Conservation (phyloP, 1,284 basidiomycete genomes). For the Microstroma glucosiphilum region DNA sequence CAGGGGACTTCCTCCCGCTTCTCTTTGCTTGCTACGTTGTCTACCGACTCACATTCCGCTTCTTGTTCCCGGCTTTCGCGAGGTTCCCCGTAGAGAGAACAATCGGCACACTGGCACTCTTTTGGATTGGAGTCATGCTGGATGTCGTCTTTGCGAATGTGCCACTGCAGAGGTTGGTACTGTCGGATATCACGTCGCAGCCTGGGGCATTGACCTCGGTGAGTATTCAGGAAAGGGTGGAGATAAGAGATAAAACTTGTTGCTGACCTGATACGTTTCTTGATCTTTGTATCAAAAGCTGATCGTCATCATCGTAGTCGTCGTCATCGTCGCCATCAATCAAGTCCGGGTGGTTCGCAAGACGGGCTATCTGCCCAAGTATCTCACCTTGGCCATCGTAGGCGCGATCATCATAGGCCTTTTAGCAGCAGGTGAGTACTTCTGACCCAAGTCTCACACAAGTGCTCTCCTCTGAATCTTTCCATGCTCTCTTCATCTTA, state of each 20-base stretch:
- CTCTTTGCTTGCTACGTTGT: slow-evolving; percentile 74
- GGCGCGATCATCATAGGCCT: slow-evolving; percentile 66
- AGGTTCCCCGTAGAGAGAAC: slow-evolving; percentile 66
- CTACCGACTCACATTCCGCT: slow-evolving; percentile 70
- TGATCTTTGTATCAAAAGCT: slow-evolving; percentile 61
- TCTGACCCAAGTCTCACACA: too few relatives aligned
- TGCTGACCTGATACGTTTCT: slow-evolving; percentile 45
- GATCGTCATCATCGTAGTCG: slow-evolving; percentile 63
- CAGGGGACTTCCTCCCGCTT: slow-evolving; percentile 69
- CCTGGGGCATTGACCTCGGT: slow-evolving; percentile 62
- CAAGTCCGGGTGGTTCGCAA: slow-evolving; percentile 76
- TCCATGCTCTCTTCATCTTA: too few relatives aligned
- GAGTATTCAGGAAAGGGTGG: too few relatives aligned
- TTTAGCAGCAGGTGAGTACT: slow-evolving; percentile 55
- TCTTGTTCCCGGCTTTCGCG: slow-evolving; percentile 66
- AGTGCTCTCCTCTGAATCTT: too few relatives aligned
- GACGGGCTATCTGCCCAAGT: slow-evolving; percentile 72
- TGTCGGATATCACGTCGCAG: slow-evolving; percentile 64
- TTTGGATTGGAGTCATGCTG: slow-evolving; percentile 64
- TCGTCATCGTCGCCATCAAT: slow-evolving; percentile 55
- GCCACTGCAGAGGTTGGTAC: slow-evolving; percentile 58
- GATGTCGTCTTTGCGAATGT: slow-evolving; percentile 47
- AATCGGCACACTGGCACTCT: slow-evolving; percentile 69
- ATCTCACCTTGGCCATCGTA: slow-evolving; percentile 54
- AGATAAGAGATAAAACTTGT: too few relatives aligned